Evolutionary conservation across 257 asterid species (phyloP).

Genomic region (Anisodus acutangulus): DNA sequence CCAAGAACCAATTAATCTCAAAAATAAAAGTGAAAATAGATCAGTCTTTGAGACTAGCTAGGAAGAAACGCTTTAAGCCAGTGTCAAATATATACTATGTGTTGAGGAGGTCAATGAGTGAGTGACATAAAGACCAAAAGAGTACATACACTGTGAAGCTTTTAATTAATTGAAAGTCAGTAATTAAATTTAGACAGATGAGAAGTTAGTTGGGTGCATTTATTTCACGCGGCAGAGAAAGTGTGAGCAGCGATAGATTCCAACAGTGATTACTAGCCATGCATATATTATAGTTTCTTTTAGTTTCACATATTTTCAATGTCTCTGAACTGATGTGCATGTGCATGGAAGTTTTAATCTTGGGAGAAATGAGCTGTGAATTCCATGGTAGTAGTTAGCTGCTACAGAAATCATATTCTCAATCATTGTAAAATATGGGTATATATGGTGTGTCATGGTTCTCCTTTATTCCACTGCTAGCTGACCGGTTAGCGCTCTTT

Average conservation of each 20-base stretch:
- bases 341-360: background rate
- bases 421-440: constrained; percentile 19
- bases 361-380: background rate
- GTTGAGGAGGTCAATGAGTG: background rate
- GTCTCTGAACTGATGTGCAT: background rate
- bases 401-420: background rate
- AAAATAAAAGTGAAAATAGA: background rate
- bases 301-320: background rate
- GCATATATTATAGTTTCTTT: too few relatives aligned
- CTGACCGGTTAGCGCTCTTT: background rate
- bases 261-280: background rate
- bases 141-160: background rate
- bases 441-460: background rate
- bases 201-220: constrained; percentile 30
- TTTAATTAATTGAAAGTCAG: background rate
- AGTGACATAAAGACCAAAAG: background rate
- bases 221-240: constrained; percentile 14
- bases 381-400: background rate
- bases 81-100: constrained; percentile 7
- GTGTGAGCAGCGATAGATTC: background rate
- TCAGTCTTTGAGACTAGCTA: background rate
- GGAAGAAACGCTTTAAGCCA: background rate
- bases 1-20: background rate
- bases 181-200: constrained; percentile 22
- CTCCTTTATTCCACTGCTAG: background rate